phyloP scores from a whole-genome alignment of 2,329 filamentous ascomycete genomes.

The Ascochyta koolunga region DNA sequence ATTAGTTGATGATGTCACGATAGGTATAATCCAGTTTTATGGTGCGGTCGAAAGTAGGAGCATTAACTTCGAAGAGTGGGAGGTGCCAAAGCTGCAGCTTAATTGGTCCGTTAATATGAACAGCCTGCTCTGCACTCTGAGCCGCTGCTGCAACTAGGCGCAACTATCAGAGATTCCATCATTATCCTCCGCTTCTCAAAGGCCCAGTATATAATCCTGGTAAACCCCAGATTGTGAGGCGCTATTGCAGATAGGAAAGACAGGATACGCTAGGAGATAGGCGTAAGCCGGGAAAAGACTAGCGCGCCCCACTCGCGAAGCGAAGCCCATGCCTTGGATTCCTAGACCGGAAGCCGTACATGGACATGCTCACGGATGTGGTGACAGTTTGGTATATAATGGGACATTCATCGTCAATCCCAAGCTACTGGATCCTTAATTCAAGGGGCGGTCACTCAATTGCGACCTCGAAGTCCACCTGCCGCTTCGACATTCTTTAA shows the following conservation, averaged over 20 bases:
- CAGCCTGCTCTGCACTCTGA: constrained; percentile 1
- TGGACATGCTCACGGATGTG: neutral
- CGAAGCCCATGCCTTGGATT: neutral
- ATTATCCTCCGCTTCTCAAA: constrained; percentile 10
- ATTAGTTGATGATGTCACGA: neutral
- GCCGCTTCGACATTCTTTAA: neutral
- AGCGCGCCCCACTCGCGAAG: constrained; percentile 18
- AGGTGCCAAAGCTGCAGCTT: neutral
- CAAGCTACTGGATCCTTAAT: neutral
- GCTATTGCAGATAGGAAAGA: constrained; percentile 16
- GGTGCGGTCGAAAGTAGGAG: constrained; percentile 5
- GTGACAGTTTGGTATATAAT: neutral
- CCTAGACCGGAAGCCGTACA: neutral
- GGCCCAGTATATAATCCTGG: neutral
- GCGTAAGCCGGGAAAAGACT: neutral
- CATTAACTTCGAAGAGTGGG: constrained; percentile 5
- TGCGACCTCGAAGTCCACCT: neutral
- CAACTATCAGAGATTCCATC: constrained; percentile 1
- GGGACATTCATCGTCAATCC: neutral
- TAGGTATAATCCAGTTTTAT: neutral
- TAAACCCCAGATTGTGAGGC: constrained; percentile 11
- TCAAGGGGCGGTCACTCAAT: neutral
- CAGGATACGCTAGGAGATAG: constrained; percentile 14
- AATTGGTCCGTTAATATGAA: neutral
- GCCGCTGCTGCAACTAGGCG: constrained; percentile 5